A percentile compares a stretch with the other conserved stretches of the same genome.
These are phyloP conservation scores for Tulasnella sp. DNA, from an alignment of 768 basidiomycete genomes.

Conservation along the genomic window DNA sequence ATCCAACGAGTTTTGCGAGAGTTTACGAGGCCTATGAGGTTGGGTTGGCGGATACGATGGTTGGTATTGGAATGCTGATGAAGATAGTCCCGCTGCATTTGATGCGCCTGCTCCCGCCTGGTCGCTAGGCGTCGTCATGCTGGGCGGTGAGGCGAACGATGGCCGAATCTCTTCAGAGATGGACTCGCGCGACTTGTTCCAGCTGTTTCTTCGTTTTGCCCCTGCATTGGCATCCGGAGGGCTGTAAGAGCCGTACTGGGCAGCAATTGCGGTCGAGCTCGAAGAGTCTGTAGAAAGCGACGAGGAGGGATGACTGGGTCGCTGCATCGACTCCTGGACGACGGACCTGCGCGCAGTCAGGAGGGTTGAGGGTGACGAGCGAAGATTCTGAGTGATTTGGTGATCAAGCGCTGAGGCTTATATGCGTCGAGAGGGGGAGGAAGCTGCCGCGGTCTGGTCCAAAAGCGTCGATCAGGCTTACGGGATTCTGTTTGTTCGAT, in stretches of 20 bases:
- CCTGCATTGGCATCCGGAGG: background rate
- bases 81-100: background rate
- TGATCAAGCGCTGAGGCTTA: background rate
- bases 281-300: background rate
- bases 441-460: background rate
- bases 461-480: background rate
- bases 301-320: background rate
- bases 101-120: background rate
- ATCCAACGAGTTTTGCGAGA: background rate
- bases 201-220: constrained; percentile 1
- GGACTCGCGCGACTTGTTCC: background rate
- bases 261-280: background rate
- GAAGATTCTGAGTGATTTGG: background rate
- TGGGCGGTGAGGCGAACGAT: background rate
- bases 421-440: background rate
- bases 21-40: background rate
- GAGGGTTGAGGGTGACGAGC: background rate
- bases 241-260: background rate
- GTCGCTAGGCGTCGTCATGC: background rate
- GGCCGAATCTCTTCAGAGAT: background rate
- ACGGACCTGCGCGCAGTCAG: background rate
- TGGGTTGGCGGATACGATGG: background rate
- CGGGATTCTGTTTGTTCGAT: background rate
- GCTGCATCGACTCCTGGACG: background rate
- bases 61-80: background rate